A percentile compares a stretch with the other conserved stretches of the same genome.
Conservation (phyloP, 75 land plant species). For the Sequoiadendron giganteum region DNA sequence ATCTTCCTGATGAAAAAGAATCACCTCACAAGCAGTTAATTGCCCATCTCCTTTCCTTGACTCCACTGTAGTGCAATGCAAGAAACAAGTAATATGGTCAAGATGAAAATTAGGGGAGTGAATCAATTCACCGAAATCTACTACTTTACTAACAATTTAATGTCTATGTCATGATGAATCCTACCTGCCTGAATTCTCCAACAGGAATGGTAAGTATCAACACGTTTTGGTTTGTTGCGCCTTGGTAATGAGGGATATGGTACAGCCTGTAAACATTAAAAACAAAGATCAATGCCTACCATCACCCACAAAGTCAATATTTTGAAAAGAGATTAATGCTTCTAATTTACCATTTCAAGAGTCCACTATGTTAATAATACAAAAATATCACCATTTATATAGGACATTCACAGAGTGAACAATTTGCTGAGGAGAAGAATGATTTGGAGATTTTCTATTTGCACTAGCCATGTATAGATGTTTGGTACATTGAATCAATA, state of each 20-base stretch:
- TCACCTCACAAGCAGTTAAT: constrained; percentile 88
- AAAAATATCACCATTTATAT: not conserved
- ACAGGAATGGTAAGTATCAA: constrained; percentile 79
- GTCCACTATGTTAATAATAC: not conserved
- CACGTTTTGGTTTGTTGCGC: constrained; percentile 78
- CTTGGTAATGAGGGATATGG: constrained; percentile 56
- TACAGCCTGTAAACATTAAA: constrained; percentile 65
- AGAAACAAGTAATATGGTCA: not conserved
- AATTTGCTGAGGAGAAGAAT: not conserved
- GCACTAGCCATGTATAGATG: not conserved
- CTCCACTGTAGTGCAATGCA: constrained; percentile 59
- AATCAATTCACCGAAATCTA: not conserved
- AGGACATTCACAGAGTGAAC: too few relatives aligned
- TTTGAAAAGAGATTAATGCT: not conserved
- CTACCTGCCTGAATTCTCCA: constrained; percentile 90
- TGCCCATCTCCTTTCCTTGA: constrained; percentile 83
- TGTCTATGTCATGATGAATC: not conserved
- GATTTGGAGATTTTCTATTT: not conserved
- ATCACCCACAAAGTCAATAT: not conserved
- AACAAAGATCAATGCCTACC: not conserved
- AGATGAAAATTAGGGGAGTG: not conserved
- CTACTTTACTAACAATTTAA: not conserved
- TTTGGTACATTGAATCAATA: not conserved
- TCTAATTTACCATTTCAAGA: not conserved
- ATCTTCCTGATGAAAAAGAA: constrained; percentile 88